A percentile compares a stretch with the other conserved stretches of the same genome.
These are phyloP conservation scores for Hemisphaericaspora subhashii DNA, from an alignment of 1,139 yeast species.

Conservation along the genomic window DNA sequence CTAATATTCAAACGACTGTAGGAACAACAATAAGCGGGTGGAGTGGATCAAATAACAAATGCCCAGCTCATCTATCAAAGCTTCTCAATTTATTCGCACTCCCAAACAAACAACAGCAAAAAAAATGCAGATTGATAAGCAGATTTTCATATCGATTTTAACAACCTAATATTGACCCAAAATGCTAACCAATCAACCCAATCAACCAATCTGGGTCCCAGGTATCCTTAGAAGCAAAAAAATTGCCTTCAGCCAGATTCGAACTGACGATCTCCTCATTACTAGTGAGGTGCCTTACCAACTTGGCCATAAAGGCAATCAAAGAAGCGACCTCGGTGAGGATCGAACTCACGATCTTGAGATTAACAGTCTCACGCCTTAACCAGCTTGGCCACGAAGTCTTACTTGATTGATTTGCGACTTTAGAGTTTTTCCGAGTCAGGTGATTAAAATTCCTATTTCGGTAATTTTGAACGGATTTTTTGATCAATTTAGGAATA, in stretches of 20 bases:
- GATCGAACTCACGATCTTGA: slow-evolving; percentile 45
- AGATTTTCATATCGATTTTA: no score
- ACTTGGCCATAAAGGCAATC: slow-evolving; percentile 67
- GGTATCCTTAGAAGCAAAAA: no score
- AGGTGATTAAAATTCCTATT: neutral
- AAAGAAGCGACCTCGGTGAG: slow-evolving; percentile 33
- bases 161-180: no score
- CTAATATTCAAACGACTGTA: no score
- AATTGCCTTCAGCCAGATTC: slow-evolving; percentile 75
- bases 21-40: no score
- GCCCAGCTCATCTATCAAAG: no score
- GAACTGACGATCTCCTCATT: slow-evolving; percentile 89
- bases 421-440: neutral
- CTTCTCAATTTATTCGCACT: no score
- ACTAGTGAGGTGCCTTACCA: slow-evolving; percentile 91
- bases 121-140: no score
- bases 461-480: neutral
- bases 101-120: no score
- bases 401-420: slow-evolving; percentile 10
- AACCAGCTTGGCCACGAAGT: slow-evolving; percentile 46
- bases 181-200: no score
- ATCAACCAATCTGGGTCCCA: no score
- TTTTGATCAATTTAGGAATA: neutral
- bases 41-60: no score
- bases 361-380: slow-evolving; percentile 47